Evolutionary conservation across 2,329 filamentous ascomycete genomes (phyloP).

Genomic region (Colletotrichum filicis): DNA sequence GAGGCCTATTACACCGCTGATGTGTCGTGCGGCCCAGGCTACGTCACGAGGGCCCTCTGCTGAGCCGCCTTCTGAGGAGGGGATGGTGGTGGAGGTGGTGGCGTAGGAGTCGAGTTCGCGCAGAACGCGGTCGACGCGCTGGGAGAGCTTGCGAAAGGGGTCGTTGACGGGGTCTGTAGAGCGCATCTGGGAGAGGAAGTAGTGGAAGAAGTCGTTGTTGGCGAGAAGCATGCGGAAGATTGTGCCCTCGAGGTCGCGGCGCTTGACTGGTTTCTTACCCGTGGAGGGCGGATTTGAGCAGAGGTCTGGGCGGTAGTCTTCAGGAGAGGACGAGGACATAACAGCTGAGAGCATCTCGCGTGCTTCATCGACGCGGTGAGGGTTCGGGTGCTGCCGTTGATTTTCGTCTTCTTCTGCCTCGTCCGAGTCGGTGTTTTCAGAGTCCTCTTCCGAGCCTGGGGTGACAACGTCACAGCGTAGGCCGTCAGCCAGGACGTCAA

Average conservation of each 20-base stretch:
- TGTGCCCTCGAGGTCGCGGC: conserved; percentile 60
- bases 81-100: neutral
- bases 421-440: neutral
- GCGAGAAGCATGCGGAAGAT: conserved; percentile 64
- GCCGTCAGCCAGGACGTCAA: conserved; percentile 62
- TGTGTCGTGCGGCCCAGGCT: conserved; percentile 61
- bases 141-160: conserved; percentile 59
- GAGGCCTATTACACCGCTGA: conserved; percentile 53
- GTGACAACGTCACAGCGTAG: conserved; percentile 60
- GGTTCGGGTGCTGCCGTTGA: conserved; percentile 36
- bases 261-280: conserved; percentile 48
- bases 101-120: conserved; percentile 52
- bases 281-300: conserved; percentile 45
- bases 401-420: conserved; percentile 14
- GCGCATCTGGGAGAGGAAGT: conserved; percentile 59
- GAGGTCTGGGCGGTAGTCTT: conserved; percentile 60
- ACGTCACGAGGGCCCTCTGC: conserved; percentile 52
- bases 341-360: conserved; percentile 63
- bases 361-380: conserved; percentile 57
- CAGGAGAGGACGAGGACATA: conserved; percentile 44
- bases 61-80: neutral
- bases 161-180: conserved; percentile 57
- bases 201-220: conserved; percentile 65
- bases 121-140: conserved; percentile 60
- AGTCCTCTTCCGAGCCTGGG: conserved; percentile 33